Percentiles rank a stretch among this genome's conserved stretches.
Evolutionary conservation across 2,329 filamentous ascomycete species (phyloP).

Genomic region (Zasmidium cellare): DNA sequence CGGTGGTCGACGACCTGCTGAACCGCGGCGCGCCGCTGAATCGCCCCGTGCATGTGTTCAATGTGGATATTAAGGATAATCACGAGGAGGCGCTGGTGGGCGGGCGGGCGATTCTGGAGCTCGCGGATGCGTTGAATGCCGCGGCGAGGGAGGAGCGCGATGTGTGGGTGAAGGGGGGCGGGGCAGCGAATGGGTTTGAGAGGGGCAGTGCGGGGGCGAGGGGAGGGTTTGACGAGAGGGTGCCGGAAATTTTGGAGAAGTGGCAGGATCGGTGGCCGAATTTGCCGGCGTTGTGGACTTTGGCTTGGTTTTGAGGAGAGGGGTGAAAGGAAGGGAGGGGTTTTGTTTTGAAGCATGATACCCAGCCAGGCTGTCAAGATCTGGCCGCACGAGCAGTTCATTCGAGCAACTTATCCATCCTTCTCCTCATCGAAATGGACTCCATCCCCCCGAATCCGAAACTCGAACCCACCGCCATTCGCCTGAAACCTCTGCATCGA

Average conservation of each 20-base stretch:
- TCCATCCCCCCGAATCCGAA: slow-evolving; percentile 24
- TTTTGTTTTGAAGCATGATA: background rate
- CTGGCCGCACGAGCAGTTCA: no score
- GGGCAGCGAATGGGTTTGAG: slow-evolving; percentile 64
- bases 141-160: slow-evolving; percentile 77
- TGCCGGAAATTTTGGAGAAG: slow-evolving; percentile 84
- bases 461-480: slow-evolving; percentile 25
- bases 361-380: background rate
- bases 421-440: slow-evolving; percentile 12
- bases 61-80: slow-evolving; percentile 97
- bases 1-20: slow-evolving; percentile 90
- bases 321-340: background rate
- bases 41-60: slow-evolving; percentile 93
- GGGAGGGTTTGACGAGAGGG: slow-evolving; percentile 82
- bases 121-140: slow-evolving; percentile 81
- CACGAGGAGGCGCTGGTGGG: slow-evolving; percentile 93
- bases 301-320: slow-evolving; percentile 80
- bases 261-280: slow-evolving; percentile 97
- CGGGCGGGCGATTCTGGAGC: slow-evolving; percentile 85
- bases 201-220: slow-evolving; percentile 66
- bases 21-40: slow-evolving; percentile 84
- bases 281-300: slow-evolving; percentile 86
- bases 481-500: slow-evolving; percentile 19
- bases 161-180: slow-evolving; percentile 65
- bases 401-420: no score